Base-by-base conservation (phyloP, 306 rosid species). In the Cucumis hystrix region DNA sequence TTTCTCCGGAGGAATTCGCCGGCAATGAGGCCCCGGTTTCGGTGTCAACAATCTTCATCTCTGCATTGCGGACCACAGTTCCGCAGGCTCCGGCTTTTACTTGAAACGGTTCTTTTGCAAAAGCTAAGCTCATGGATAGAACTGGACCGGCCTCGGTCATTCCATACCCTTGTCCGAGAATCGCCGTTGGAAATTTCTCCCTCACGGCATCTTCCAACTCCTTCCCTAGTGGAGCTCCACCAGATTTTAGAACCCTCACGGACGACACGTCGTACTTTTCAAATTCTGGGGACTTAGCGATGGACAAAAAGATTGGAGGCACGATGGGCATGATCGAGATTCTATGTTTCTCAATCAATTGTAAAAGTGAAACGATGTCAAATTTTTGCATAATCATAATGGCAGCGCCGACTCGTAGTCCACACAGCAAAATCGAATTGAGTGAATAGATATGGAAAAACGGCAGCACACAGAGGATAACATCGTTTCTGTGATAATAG, bases 91-190 rank as follows among this genome's bases (percentile, higher is more conserved):
- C 98, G 2, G 79, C 11, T 37, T 75, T 75, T 5, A 79, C 72
- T 72, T 73, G 45, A 4, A 77, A 84, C 3, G 97, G 87, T 35
- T 91, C 88, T 81, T 75, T 75, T 6, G 79, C 79, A 13, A 58
- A 75, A 8, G 94, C 88, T 76, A 93, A 59, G 79, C 96, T 88
- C 82, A 93, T 88, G 1, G 89, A 8, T 5, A 93, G 75, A 68
- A 90, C 91, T n/a, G 97, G 92, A 2, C 98, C 97, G 2, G 89
- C 98, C 80, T 93, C 98, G 3, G 98, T 93, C 98, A 93, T 93
- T 6, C 98, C 98, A 28, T 91, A 91, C 7, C 97, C 98, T 89
- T 92, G 97, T 5, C 96, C 98, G 39, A 93, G 86, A 25, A 76
- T 83, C 23, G 91, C 96, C 8, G 78, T 67, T 0, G 98, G 97